These are phyloP conservation scores for Lactarius hengduanensis DNA, from an alignment of 768 basidiomycete genomes.

Conservation along the genomic window DNA sequence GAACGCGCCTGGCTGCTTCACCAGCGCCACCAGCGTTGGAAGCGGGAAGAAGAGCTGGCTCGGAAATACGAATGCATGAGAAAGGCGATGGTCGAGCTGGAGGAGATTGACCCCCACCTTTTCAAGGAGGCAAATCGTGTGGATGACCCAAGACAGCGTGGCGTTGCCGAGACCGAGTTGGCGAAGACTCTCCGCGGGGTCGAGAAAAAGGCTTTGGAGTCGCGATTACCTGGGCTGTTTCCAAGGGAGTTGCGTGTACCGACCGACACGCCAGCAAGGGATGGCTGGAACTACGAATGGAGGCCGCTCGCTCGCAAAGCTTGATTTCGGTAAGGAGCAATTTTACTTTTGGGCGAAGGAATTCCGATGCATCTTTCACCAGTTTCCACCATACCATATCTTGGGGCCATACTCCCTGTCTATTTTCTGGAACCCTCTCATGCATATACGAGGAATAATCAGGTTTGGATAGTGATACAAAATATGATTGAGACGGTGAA, in stretches of 20 bases:
- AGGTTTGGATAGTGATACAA: slow-evolving; percentile 20
- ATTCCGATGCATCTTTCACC: not conserved
- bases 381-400: not conserved
- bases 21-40: slow-evolving; percentile 68
- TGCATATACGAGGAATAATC: not conserved
- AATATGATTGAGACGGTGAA: slow-evolving; percentile 16
- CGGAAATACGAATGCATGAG: slow-evolving; percentile 83
- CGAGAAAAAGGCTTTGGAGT: slow-evolving; percentile 71
- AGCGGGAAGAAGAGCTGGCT: slow-evolving; percentile 62
- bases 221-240: slow-evolving; percentile 76
- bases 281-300: slow-evolving; percentile 89
- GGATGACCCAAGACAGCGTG: slow-evolving; percentile 71
- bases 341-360: not conserved
- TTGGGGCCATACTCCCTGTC: not conserved
- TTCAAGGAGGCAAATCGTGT: slow-evolving; percentile 70
- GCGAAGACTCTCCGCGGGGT: slow-evolving; percentile 60
- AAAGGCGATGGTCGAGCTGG: slow-evolving; percentile 81
- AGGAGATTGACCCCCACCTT: slow-evolving; percentile 50
- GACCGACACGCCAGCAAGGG: slow-evolving; percentile 76
- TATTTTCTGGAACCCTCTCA: not conserved
- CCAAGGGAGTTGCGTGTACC: slow-evolving; percentile 86
- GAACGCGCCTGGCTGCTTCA: slow-evolving; percentile 88
- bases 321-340: slow-evolving; percentile 16
- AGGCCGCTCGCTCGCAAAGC: slow-evolving; percentile 42
- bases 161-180: slow-evolving; percentile 53